Evolutionary conservation across 352 stramenopile species (phyloP).

Genomic region (Pilasporangium apinafurcum): DNA sequence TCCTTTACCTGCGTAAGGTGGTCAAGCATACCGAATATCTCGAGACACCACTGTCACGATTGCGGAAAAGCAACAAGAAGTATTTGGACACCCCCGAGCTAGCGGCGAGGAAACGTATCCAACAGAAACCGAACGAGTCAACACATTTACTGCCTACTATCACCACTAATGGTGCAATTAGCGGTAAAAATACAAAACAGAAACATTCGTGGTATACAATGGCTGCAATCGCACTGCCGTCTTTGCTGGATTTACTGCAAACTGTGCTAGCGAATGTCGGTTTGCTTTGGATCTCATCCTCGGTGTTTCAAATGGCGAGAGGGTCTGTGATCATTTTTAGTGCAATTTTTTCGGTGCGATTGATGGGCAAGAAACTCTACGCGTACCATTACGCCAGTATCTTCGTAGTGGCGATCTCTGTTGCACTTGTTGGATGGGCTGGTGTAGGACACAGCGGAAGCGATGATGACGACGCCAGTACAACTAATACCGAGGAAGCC

Average conservation of each 20-base stretch:
- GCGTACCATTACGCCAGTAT: slow-evolving; percentile 87
- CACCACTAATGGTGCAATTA: too few species aligned
- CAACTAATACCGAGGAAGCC: slow-evolving; percentile 10
- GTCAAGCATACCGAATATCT: slow-evolving; percentile 51
- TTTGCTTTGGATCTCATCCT: slow-evolving; percentile 84
- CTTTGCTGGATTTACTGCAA: slow-evolving; percentile 77
- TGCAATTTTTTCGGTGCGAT: slow-evolving; percentile 73
- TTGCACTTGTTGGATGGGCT: slow-evolving; percentile 65
- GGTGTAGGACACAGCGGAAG: slow-evolving; percentile 28
- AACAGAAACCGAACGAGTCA: slow-evolving; percentile 24
- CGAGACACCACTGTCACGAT: slow-evolving; percentile 54
- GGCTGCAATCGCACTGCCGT: slow-evolving; percentile 52
- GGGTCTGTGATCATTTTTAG: slow-evolving; percentile 90
- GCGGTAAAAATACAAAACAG: too few species aligned
- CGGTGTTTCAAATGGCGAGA: slow-evolving; percentile 88
- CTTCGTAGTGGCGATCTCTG: slow-evolving; percentile 56
- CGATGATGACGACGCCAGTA: neutral
- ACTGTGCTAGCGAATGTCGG: slow-evolving; percentile 86
- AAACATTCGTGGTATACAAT: slow-evolving; percentile 51
- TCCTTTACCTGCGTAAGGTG: slow-evolving; percentile 60
- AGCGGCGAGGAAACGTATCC: slow-evolving; percentile 33
- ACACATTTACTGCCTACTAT: too few species aligned
- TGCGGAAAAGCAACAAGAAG: slow-evolving; percentile 54
- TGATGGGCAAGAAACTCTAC: slow-evolving; percentile 80
- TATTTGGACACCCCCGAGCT: slow-evolving; percentile 53